These are phyloP conservation scores for Beta macrorhiza DNA, from an alignment of 179 eudicot species.

Conservation along the genomic window DNA sequence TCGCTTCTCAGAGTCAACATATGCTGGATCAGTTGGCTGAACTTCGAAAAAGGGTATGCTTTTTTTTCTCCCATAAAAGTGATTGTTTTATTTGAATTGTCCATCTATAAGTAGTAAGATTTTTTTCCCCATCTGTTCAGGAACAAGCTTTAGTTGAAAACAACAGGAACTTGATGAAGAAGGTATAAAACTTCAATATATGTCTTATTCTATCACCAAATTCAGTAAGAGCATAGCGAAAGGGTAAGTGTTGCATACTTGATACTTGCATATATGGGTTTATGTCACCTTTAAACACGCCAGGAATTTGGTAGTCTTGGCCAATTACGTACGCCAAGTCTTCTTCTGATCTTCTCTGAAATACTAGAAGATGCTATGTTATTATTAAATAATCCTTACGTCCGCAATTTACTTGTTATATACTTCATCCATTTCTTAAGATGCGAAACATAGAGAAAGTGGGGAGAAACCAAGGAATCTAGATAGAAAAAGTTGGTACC, in stretches of 20 bases:
- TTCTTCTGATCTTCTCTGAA: no score
- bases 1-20: conserved; percentile 37
- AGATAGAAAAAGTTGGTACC: no score
- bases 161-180: conserved; percentile 38
- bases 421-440: no score
- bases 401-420: no score
- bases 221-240: neutral
- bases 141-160: conserved; percentile 46
- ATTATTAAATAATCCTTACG: no score
- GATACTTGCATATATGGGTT: no score
- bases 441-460: no score
- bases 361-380: no score
- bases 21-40: conserved; percentile 52
- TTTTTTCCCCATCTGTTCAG: conserved; percentile 23
- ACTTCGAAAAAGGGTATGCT: conserved; percentile 47
- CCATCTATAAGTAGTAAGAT: neutral
- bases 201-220: neutral
- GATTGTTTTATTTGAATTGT: neutral
- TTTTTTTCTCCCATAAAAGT: neutral
- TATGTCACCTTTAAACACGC: no score
- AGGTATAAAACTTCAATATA: conserved; percentile 30
- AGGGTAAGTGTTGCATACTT: neutral
- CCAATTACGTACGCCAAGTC: no score
- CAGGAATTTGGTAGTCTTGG: no score
- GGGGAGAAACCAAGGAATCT: no score